phyloP scores from a whole-genome alignment of 371 early-diverging fungal species.

The Mortierella sp. region DNA sequence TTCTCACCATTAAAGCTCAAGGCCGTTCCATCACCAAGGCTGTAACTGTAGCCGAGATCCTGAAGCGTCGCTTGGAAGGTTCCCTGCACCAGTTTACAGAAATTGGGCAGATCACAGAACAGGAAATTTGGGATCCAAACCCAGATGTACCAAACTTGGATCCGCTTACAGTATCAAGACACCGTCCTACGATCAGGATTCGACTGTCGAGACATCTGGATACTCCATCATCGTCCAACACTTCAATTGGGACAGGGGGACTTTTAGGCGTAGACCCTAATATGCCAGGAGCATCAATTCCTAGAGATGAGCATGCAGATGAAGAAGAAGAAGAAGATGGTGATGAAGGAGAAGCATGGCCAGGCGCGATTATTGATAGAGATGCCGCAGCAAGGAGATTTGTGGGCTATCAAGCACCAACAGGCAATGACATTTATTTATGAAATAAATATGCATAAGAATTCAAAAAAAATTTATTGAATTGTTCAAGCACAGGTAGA shows the following conservation, averaged over 20 bases:
- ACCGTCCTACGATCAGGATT: conserved; percentile 55
- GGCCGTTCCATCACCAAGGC: conserved; percentile 71
- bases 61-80: conserved; percentile 70
- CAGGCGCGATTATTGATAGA: conserved; percentile 47
- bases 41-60: conserved; percentile 75
- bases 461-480: neutral
- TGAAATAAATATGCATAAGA: conserved; percentile 22
- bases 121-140: conserved; percentile 69
- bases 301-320: conserved; percentile 36
- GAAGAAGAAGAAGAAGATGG: conserved; percentile 17
- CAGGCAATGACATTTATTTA: conserved; percentile 53
- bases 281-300: conserved; percentile 35
- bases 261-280: conserved; percentile 15
- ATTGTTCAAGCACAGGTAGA: neutral
- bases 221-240: neutral
- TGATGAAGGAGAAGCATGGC: conserved; percentile 35
- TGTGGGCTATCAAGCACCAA: conserved; percentile 53
- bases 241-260: neutral
- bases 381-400: conserved; percentile 46
- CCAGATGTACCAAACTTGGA: conserved; percentile 43
- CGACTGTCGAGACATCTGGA: conserved; percentile 38
- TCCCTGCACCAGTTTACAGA: conserved; percentile 73
- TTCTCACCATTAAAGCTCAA: conserved; percentile 57
- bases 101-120: conserved; percentile 64
- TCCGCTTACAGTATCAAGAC: conserved; percentile 34